Evolutionary conservation across 2,329 filamentous ascomycete species (phyloP).

Genomic region (Myriosclerotinia duriaeana): DNA sequence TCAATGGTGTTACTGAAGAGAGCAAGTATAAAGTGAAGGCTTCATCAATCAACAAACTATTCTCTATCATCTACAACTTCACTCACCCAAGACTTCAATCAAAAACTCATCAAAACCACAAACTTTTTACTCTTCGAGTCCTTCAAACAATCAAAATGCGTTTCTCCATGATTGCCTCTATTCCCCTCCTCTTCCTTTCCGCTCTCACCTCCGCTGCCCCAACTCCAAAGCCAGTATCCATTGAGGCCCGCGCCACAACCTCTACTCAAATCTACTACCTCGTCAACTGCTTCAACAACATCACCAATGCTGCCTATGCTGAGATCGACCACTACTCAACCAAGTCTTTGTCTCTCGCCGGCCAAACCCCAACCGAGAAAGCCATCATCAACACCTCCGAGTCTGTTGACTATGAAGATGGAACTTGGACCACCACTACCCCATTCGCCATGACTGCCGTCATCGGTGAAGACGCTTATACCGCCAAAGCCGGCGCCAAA

Average conservation of each 20-base stretch:
- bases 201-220: slow-evolving; percentile 17
- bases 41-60: slow-evolving; percentile 4
- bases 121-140: neutral
- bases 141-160: slow-evolving; percentile 18
- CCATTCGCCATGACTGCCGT: slow-evolving; percentile 8
- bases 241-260: neutral
- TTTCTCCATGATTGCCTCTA: slow-evolving; percentile 20
- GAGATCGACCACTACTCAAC: slow-evolving; percentile 17
- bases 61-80: slow-evolving; percentile 10
- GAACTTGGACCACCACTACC: slow-evolving; percentile 11
- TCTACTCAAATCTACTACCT: slow-evolving; percentile 21
- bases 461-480: slow-evolving; percentile 13
- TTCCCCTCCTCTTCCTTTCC: slow-evolving; percentile 19
- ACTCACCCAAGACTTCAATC: neutral
- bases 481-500: neutral
- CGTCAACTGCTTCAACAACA: slow-evolving; percentile 23
- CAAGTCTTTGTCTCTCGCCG: slow-evolving; percentile 1
- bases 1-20: neutral
- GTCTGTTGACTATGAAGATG: slow-evolving; percentile 23
- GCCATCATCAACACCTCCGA: slow-evolving; percentile 1
- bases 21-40: slow-evolving; percentile 13
- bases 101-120: slow-evolving; percentile 5
- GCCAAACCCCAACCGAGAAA: slow-evolving; percentile 6
- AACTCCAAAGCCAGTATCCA: slow-evolving; percentile 4
- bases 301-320: slow-evolving; percentile 8